phyloP scores from a whole-genome alignment of 148 eudicot genomes.

The Simmondsia chinensis region DNA sequence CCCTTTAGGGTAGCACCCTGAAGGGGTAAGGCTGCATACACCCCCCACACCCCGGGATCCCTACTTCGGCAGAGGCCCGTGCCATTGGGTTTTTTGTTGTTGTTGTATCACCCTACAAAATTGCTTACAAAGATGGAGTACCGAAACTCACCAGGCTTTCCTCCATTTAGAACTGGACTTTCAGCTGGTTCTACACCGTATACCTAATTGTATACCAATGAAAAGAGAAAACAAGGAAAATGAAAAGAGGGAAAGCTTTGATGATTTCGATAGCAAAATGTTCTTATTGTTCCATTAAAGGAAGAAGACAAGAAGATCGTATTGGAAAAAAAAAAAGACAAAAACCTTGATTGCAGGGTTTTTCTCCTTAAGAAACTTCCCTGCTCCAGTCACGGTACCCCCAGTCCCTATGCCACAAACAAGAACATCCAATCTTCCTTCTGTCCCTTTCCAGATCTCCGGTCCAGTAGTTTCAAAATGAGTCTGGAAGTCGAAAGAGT shows the following conservation, averaged over 20 bases:
- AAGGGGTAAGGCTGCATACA: too few relatives aligned
- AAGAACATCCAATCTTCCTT: conserved; percentile 59
- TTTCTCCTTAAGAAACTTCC: conserved; percentile 62
- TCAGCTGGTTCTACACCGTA: conserved; percentile 77
- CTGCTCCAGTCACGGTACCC: conserved; percentile 75
- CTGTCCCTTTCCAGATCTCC: conserved; percentile 71
- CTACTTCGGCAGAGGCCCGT: background rate
- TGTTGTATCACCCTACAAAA: background rate
- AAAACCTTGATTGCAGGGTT: conserved; percentile 65
- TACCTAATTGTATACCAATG: conserved; percentile 22
- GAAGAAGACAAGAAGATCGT: background rate
- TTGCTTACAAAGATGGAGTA: background rate
- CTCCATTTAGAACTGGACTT: conserved; percentile 71
- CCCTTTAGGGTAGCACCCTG: too few relatives aligned
- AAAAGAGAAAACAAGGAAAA: conserved; percentile 1
- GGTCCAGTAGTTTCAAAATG: conserved; percentile 92
- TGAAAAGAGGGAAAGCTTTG: background rate
- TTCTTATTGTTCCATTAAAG: too few relatives aligned
- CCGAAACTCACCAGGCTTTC: conserved; percentile 65
- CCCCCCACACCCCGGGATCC: too few relatives aligned
- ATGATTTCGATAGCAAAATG: too few relatives aligned
- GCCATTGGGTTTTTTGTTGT: background rate
- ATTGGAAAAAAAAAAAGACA: conserved; percentile 9
- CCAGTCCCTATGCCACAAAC: conserved; percentile 86
- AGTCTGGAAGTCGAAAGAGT: conserved; percentile 18